These are phyloP conservation scores for Bauhinia variegata DNA, from an alignment of 306 rosid species.

Conservation along the genomic window DNA sequence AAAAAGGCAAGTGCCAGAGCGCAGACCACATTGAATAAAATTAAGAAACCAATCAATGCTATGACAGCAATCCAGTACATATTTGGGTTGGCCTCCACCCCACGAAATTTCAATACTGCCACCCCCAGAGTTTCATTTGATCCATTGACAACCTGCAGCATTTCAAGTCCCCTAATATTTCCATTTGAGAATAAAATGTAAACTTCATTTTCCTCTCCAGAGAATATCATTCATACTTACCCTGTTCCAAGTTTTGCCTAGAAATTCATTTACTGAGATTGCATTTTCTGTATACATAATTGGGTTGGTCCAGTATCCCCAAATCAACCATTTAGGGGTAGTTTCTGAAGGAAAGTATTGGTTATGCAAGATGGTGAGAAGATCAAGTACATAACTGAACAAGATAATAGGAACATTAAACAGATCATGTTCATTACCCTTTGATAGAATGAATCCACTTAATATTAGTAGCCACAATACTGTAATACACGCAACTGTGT, in stretches of 20 bases:
- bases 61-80: constrained; percentile 39
- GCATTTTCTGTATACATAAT: constrained; percentile 37
- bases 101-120: constrained; percentile 31
- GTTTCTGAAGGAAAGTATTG: constrained; percentile 10
- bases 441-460: constrained; percentile 32
- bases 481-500: constrained; percentile 10
- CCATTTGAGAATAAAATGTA: not conserved
- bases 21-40: constrained; percentile 32
- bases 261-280: constrained; percentile 35
- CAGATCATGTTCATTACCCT: not conserved
- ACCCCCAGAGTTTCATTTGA: constrained; percentile 39
- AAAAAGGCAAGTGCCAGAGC: constrained; percentile 44
- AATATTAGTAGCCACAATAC: not conserved
- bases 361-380: not conserved
- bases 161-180: not conserved
- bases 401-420: not conserved
- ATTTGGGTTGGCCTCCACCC: constrained; percentile 15
- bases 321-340: constrained; percentile 37
- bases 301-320: constrained; percentile 44
- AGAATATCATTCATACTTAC: not conserved
- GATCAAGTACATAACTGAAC: not conserved
- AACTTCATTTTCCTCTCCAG: not conserved
- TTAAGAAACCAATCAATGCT: constrained; percentile 34
- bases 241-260: constrained; percentile 7
- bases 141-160: constrained; percentile 39